phyloP scores from a whole-genome alignment of 805 yeast genomes.

The Barnettozyma salicaria region DNA sequence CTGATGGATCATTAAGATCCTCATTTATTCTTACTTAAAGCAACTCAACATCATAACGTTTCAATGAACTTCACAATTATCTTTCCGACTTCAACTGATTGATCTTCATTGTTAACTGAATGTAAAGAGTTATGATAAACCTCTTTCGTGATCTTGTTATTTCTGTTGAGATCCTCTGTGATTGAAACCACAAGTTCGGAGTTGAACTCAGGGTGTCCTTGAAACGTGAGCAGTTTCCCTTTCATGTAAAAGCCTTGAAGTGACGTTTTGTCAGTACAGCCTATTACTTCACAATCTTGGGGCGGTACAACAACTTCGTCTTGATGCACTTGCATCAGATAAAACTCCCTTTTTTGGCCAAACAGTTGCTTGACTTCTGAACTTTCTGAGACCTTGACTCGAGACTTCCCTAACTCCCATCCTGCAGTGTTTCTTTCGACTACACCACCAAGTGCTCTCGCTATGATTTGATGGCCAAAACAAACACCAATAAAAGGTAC shows the following conservation, averaged over 20 bases:
- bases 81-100: slow-evolving; percentile 10
- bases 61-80: slow-evolving; percentile 15
- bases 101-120: slow-evolving; percentile 6
- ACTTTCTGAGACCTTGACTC: slow-evolving; percentile 41
- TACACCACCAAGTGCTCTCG: slow-evolving; percentile 55
- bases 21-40: too few relatives aligned
- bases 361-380: slow-evolving; percentile 27
- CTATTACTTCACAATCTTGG: slow-evolving; percentile 33
- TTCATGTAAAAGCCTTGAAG: slow-evolving; percentile 63
- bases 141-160: slow-evolving; percentile 5
- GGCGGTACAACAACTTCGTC: slow-evolving; percentile 48
- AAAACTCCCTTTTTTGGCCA: slow-evolving; percentile 24
- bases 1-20: too few relatives aligned
- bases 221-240: slow-evolving; percentile 56
- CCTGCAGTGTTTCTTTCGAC: slow-evolving; percentile 57
- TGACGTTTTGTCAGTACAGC: slow-evolving; percentile 48
- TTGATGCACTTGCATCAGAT: slow-evolving; percentile 51
- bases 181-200: slow-evolving; percentile 22
- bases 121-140: background rate
- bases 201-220: slow-evolving; percentile 86
- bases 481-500: slow-evolving; percentile 64
- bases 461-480: slow-evolving; percentile 82
- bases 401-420: slow-evolving; percentile 65
- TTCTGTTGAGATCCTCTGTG: background rate
- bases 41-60: background rate